phyloP scores from a whole-genome alignment of 495 filamentous ascomycete species.

The Daldinia decipiens region DNA sequence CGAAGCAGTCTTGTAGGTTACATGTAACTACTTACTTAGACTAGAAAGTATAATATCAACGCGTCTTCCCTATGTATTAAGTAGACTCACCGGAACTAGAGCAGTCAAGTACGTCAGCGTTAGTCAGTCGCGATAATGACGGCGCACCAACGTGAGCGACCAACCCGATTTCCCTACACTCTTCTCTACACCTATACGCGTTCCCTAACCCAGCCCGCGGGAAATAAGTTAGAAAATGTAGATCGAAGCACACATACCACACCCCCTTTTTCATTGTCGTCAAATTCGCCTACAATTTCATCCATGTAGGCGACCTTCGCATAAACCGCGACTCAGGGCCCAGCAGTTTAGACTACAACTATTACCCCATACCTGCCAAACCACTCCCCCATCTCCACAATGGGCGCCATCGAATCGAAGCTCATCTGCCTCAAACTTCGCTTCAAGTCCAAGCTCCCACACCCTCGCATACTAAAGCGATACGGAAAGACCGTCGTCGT shows the following conservation, averaged over 20 bases:
- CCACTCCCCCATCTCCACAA: neutral
- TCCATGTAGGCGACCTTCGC: too few relatives aligned
- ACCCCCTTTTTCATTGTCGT: too few relatives aligned
- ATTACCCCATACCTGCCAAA: neutral
- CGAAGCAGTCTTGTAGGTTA: too few relatives aligned
- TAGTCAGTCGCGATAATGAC: constrained; percentile 7
- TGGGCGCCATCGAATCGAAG: constrained; percentile 1
- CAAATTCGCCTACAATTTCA: too few relatives aligned
- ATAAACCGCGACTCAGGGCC: too few relatives aligned
- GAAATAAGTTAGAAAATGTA: too few relatives aligned
- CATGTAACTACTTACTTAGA: neutral
- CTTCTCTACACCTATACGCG: neutral
- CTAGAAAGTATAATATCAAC: neutral
- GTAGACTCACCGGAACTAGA: neutral
- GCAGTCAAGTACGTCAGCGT: constrained; percentile 2
- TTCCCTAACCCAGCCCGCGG: too few relatives aligned
- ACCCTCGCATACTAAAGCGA: neutral
- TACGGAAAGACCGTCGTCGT: neutral
- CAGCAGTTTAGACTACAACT: too few relatives aligned
- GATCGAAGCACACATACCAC: too few relatives aligned
- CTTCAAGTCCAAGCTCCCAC: neutral
- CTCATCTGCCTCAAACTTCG: neutral
- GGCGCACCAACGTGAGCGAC: neutral
- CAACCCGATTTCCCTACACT: neutral
- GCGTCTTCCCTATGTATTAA: neutral